A percentile compares a stretch with the other conserved stretches of the same genome.
Conservation (phyloP, 371 early-diverging fungal genomes). For the Mortierella sp. region DNA sequence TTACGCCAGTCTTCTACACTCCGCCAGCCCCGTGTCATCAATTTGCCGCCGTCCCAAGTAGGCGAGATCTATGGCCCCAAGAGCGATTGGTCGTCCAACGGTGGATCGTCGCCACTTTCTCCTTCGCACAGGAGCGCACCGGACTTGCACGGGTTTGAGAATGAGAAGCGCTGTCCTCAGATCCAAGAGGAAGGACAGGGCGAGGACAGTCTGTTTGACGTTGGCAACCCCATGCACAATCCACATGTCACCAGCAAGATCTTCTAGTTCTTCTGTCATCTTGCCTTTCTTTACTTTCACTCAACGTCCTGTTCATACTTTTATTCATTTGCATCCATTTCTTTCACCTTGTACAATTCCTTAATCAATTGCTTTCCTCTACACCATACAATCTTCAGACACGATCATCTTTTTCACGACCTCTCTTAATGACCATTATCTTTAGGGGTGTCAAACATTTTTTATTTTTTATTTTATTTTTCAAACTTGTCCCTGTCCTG, state of each 20-base stretch:
- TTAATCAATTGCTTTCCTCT: background rate
- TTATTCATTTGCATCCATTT: background rate
- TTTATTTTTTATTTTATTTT: too few species aligned
- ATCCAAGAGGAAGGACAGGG: background rate
- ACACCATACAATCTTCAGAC: background rate
- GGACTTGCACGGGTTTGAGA: background rate
- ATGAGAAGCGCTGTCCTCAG: background rate
- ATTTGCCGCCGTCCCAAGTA: background rate
- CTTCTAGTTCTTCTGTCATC: background rate
- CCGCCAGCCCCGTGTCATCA: background rate
- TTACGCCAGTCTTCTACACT: background rate
- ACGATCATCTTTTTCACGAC: background rate
- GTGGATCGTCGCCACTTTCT: background rate
- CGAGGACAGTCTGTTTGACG: background rate
- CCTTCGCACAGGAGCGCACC: background rate
- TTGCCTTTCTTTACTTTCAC: background rate
- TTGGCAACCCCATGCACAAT: background rate
- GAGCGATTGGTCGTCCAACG: background rate
- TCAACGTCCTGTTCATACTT: too few species aligned
- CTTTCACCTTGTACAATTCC: background rate
- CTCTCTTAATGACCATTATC: too few species aligned
- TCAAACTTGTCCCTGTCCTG: too few species aligned
- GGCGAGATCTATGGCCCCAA: background rate
- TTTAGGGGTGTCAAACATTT: too few species aligned
- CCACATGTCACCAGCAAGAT: conserved; percentile 1